phyloP scores from a whole-genome alignment of 129 eudicot species.

The Gnaphalium uliginosum region DNA sequence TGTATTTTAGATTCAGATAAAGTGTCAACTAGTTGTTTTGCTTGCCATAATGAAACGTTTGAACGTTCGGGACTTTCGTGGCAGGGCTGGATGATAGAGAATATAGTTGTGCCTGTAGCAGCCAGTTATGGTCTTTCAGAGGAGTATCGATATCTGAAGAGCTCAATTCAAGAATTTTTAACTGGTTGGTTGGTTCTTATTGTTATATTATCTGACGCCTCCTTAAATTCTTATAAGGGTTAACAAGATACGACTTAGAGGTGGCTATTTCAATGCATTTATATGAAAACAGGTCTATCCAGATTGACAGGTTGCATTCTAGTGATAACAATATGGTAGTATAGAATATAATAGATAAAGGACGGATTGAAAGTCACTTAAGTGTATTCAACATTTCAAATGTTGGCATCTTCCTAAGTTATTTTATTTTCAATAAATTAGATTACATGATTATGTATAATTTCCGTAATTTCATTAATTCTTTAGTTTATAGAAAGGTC shows the following conservation, averaged over 20 bases:
- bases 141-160: conserved; percentile 82
- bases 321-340: neutral
- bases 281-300: neutral
- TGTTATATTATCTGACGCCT: neutral
- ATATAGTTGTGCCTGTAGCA: conserved; percentile 86
- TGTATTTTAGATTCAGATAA: conserved; percentile 5
- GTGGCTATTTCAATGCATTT: neutral
- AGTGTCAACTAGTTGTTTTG: neutral
- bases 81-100: conserved; percentile 90
- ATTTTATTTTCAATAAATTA: neutral
- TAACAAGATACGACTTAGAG: neutral
- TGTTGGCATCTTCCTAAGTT: neutral
- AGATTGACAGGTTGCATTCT: neutral
- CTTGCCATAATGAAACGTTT: conserved; percentile 7
- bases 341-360: neutral
- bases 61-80: conserved; percentile 14
- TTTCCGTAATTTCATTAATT: neutral
- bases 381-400: neutral
- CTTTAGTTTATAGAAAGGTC: neutral
- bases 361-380: neutral
- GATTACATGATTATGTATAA: neutral
- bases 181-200: conserved; percentile 78
- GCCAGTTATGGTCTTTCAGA: conserved; percentile 68
- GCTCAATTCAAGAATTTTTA: conserved; percentile 73
- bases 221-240: neutral